A percentile compares a stretch with the other conserved stretches of the same genome.
Evolutionary conservation across 495 filamentous ascomycete species (phyloP).

Genomic region (Aspergillus haitiensis): DNA sequence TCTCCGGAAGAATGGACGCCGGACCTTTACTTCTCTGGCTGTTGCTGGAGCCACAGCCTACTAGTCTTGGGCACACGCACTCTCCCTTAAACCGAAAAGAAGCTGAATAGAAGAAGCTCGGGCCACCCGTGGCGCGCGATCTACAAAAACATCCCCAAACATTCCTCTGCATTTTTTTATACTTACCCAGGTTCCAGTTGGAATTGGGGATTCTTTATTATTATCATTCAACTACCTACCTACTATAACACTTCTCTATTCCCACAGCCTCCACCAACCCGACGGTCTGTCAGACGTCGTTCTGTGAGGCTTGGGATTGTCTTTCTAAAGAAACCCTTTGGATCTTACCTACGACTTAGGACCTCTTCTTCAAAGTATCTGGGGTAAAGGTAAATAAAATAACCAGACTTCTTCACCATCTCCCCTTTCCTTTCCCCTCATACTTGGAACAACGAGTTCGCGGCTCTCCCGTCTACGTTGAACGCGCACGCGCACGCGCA

Average conservation of each 20-base stretch:
- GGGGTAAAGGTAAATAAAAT: conserved; percentile 8
- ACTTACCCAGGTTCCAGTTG: background rate
- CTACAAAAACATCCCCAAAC: conserved; percentile 16
- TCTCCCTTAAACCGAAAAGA: conserved; percentile 7
- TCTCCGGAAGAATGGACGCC: conserved; percentile 22
- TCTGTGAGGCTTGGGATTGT: background rate
- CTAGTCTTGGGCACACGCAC: conserved; percentile 26
- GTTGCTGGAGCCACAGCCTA: conserved; percentile 23
- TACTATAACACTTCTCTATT: too few species aligned
- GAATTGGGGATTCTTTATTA: background rate
- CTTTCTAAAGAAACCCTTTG: background rate
- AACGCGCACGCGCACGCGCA: conserved; percentile 14
- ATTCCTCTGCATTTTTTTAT: background rate
- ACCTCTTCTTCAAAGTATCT: background rate
- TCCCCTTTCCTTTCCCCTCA: background rate
- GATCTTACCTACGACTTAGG: background rate
- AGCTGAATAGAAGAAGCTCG: conserved; percentile 13
- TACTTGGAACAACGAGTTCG: background rate
- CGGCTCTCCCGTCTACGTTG: background rate
- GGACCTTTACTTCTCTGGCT: conserved; percentile 23
- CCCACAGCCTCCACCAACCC: background rate
- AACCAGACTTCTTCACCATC: background rate
- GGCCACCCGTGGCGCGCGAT: conserved; percentile 23
- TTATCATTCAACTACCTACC: background rate
- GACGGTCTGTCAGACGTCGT: background rate